Percentiles rank a stretch among this genome's conserved stretches.
phyloP scores from a whole-genome alignment of 371 early-diverging fungal genomes.

The Zopfochytrium polystomum region DNA sequence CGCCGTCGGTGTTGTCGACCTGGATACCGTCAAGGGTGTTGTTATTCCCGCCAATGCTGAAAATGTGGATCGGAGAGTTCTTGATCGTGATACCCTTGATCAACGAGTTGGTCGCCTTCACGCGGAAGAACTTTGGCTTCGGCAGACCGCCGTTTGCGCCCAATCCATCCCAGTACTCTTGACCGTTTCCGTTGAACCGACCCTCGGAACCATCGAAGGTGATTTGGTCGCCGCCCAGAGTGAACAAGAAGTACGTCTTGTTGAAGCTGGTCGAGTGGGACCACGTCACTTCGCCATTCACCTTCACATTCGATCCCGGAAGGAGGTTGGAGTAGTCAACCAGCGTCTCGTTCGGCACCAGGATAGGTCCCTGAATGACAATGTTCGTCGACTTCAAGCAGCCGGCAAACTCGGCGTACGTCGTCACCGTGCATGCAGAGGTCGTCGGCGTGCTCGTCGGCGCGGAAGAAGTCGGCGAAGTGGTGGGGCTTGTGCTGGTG shows the following conservation, averaged over 20 bases:
- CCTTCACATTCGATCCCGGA: background rate
- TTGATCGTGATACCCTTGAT: background rate
- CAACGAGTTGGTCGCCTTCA: background rate
- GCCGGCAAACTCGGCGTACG: background rate
- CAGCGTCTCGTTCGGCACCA: background rate
- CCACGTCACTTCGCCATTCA: conserved; percentile 6
- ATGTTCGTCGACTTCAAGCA: conserved; percentile 4
- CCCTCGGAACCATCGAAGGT: background rate
- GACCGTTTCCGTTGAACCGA: conserved; percentile 9
- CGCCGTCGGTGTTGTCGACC: background rate
- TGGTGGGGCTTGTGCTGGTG: background rate
- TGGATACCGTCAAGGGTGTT: background rate
- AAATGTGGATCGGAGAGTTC: conserved; percentile 1
- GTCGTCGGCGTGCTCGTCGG: background rate
- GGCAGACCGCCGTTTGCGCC: conserved; percentile 37
- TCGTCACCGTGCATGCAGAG: background rate
- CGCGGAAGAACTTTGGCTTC: conserved; percentile 39
- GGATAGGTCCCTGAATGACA: conserved; percentile 3
- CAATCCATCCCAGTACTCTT: conserved; percentile 37
- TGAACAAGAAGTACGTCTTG: background rate
- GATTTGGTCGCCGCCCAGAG: background rate
- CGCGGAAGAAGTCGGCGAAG: background rate
- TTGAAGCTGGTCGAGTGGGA: background rate
- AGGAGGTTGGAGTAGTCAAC: background rate
- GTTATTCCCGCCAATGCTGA: conserved; percentile 4